A percentile compares a stretch with the other conserved stretches of the same genome.
Conservation (phyloP, 2,329 filamentous ascomycete species). For the Purpureocillium lavendulum region DNA sequence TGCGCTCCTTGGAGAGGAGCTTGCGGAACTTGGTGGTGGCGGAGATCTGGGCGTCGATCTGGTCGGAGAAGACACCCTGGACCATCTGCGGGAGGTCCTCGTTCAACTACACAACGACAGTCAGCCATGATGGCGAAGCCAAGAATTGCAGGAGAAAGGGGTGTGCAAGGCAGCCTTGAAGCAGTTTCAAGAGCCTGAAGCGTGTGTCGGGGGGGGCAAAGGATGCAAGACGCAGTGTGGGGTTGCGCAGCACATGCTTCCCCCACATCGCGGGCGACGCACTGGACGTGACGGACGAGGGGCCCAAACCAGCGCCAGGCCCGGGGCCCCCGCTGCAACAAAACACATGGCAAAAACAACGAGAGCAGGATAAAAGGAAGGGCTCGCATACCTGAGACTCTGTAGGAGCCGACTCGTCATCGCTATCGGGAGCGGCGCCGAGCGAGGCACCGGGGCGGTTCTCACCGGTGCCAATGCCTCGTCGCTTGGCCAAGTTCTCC, state of each 20-base stretch:
- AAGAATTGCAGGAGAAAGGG: no score
- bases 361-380: constrained; percentile 6
- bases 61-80: constrained; percentile 92
- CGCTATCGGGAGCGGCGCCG: constrained; percentile 87
- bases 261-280: constrained; percentile 21
- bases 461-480: constrained; percentile 81
- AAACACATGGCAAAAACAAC: constrained; percentile 6
- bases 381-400: constrained; percentile 74
- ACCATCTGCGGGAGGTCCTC: constrained; percentile 99
- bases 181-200: constrained; percentile 3
- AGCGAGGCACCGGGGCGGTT: constrained; percentile 73
- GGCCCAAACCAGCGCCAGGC: no score
- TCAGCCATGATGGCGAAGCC: constrained; percentile 14
- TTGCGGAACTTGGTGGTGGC: constrained; percentile 98
- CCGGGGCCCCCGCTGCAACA: no score
- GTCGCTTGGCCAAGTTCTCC: constrained; percentile 96
- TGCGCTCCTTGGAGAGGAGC: constrained; percentile 95
- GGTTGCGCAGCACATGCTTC: constrained; percentile 19
- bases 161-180: no score
- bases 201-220: no score
- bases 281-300: not conserved
- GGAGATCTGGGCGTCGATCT: constrained; percentile 95
- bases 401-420: constrained; percentile 91
- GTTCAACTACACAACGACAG: constrained; percentile 57
- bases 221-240: constrained; percentile 25